These are phyloP conservation scores for Trichocladium uniseriatum DNA, from an alignment of 495 filamentous ascomycete genomes.

Conservation along the genomic window DNA sequence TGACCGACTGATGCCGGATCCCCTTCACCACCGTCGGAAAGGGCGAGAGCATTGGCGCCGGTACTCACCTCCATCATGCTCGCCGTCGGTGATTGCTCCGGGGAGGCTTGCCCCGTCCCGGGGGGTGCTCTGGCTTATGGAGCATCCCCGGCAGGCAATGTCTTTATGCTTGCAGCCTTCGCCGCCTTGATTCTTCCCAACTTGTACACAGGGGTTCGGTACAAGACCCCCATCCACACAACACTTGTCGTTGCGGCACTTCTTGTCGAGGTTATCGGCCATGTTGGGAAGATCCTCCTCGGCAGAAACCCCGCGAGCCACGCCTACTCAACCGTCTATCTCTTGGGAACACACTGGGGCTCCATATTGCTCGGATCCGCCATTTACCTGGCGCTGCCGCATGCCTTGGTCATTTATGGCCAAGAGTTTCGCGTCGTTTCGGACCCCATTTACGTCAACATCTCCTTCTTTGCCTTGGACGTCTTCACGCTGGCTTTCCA, in stretches of 20 bases:
- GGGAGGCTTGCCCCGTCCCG: conserved; percentile 11
- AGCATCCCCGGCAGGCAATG: conserved; percentile 25
- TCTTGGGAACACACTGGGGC: conserved; percentile 33
- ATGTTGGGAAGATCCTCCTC: conserved; percentile 32
- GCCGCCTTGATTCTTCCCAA: conserved; percentile 28
- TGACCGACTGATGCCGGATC: background rate
- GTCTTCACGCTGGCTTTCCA: conserved; percentile 28
- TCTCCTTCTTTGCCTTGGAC: conserved; percentile 26
- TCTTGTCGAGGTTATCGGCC: conserved; percentile 32
- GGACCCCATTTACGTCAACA: conserved; percentile 24
- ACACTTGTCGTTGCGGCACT: conserved; percentile 26
- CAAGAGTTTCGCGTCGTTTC: conserved; percentile 22
- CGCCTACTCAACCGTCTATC: conserved; percentile 25
- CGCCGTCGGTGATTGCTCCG: conserved; percentile 9
- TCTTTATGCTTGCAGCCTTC: conserved; percentile 33
- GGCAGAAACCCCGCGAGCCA: conserved; percentile 18
- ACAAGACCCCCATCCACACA: conserved; percentile 26
- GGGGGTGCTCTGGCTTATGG: conserved; percentile 22
- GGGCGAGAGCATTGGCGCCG: background rate
- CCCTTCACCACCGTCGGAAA: background rate
- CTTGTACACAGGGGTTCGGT: conserved; percentile 30
- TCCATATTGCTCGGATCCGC: conserved; percentile 31
- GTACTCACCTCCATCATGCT: conserved; percentile 2
- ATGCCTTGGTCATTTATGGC: conserved; percentile 33
- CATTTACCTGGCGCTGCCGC: conserved; percentile 29